phyloP scores from a whole-genome alignment of 257 asterid genomes.

The Ligustrum vulgare region DNA sequence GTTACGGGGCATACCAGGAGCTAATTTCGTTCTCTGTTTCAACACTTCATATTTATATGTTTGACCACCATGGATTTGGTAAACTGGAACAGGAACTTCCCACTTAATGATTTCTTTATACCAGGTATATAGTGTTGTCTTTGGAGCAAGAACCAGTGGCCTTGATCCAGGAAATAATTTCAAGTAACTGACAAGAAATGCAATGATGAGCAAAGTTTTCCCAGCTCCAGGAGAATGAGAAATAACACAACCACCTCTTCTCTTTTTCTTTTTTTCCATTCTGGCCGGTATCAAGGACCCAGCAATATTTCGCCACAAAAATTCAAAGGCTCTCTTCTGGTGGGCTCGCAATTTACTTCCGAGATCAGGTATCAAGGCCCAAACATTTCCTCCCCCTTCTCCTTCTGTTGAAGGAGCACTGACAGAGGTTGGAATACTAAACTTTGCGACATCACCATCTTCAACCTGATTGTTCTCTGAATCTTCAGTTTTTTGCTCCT shows the following conservation, averaged over 20 bases:
- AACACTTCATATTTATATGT: slow-evolving; percentile 91
- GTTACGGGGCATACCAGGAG: slow-evolving; percentile 82
- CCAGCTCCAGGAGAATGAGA: slow-evolving; percentile 99
- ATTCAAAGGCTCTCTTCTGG: slow-evolving; percentile 85
- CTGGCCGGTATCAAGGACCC: slow-evolving; percentile 74
- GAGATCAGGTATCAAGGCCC: slow-evolving; percentile 91
- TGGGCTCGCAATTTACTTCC: slow-evolving; percentile 61
- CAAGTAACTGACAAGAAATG: slow-evolving; percentile 90
- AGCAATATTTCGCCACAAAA: slow-evolving; percentile 92
- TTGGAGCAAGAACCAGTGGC: slow-evolving; percentile 94
- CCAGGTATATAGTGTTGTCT: slow-evolving; percentile 94
- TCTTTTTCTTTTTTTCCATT: slow-evolving; percentile 65
- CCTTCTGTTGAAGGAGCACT: slow-evolving; percentile 41
- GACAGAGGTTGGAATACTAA: slow-evolving; percentile 54
- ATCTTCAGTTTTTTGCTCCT: slow-evolving; percentile 59
- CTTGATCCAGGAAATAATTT: slow-evolving; percentile 90
- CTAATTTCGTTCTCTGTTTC: slow-evolving; percentile 74
- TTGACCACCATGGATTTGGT: slow-evolving; percentile 98
- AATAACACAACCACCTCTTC: slow-evolving; percentile 89
- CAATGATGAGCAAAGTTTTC: slow-evolving; percentile 80
- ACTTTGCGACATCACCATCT: slow-evolving; percentile 38
- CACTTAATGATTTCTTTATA: slow-evolving; percentile 94
- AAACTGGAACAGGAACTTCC: slow-evolving; percentile 90
- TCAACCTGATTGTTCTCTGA: slow-evolving; percentile 42
- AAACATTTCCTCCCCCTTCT: slow-evolving; percentile 61